Percentiles rank a stretch among this genome's conserved stretches.
phyloP scores from a whole-genome alignment of 2,329 filamentous ascomycete species.

The Sporothrix inflata region DNA sequence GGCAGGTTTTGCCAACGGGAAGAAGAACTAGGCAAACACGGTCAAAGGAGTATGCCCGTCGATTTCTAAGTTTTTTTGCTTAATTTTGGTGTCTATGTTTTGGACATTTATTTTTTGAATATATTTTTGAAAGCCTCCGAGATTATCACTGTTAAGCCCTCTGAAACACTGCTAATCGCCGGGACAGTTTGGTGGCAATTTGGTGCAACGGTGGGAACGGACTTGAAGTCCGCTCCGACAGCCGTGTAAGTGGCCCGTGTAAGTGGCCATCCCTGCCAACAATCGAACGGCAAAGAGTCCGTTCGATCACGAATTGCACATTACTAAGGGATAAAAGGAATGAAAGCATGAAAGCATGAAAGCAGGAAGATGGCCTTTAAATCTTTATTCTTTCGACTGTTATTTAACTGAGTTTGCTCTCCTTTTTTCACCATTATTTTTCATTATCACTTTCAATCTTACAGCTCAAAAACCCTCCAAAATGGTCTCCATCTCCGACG shows the following conservation, averaged over 20 bases:
- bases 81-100: not conserved
- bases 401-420: not conserved
- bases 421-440: not conserved
- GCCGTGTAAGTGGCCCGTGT: not conserved
- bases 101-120: not conserved
- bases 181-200: not conserved
- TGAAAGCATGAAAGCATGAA: too few species aligned
- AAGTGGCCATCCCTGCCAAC: not conserved
- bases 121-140: not conserved
- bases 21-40: not conserved
- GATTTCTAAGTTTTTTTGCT: not conserved
- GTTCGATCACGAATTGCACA: not conserved
- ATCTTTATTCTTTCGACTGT: not conserved
- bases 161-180: not conserved
- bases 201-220: not conserved
- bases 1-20: not conserved
- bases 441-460: not conserved
- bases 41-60: not conserved
- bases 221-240: not conserved
- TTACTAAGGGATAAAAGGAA: not conserved
- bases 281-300: not conserved
- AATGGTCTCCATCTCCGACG: slow-evolving; percentile 22
- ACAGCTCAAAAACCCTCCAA: not conserved
- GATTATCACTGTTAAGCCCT: not conserved
- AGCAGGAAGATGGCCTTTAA: not conserved